Conservation (phyloP, 148 eudicot genomes). For the Limonium bicolor region DNA sequence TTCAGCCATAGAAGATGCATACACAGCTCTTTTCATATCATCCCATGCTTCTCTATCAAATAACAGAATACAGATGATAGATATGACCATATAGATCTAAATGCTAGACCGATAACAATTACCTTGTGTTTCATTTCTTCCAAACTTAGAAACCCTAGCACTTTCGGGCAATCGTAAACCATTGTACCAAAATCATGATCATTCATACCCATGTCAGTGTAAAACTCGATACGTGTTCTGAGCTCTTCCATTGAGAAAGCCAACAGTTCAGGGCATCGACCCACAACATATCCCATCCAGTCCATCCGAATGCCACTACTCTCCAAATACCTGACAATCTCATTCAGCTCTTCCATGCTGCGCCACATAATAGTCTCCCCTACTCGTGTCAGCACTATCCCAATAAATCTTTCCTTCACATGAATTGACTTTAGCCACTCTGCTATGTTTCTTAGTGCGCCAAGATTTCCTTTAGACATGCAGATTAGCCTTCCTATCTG, state of each 20-base stretch:
- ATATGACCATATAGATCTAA: too few species aligned
- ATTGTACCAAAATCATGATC: constrained; percentile 89
- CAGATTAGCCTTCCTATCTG: constrained; percentile 76
- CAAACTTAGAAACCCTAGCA: constrained; percentile 56
- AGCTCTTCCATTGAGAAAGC: constrained; percentile 69
- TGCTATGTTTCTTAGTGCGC: constrained; percentile 27
- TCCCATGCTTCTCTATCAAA: too few species aligned
- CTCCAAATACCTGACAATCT: constrained; percentile 53
- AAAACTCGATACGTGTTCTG: constrained; percentile 45
- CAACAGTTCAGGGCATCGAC: constrained; percentile 69
- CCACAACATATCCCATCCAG: constrained; percentile 82
- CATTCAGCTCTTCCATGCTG: constrained; percentile 52
- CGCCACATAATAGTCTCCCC: constrained; percentile 44
- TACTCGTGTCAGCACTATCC: constrained; percentile 45
- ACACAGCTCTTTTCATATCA: too few species aligned
- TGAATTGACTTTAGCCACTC: constrained; percentile 67
- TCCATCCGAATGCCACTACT: constrained; percentile 62
- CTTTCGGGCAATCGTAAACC: constrained; percentile 85
- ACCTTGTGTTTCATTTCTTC: constrained; percentile 95
- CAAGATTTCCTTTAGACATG: constrained; percentile 54
- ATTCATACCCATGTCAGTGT: constrained; percentile 80
- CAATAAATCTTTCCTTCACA: constrained; percentile 66
- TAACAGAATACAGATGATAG: too few species aligned
- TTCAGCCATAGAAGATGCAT: too few species aligned
- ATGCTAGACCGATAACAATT: too few species aligned